phyloP scores from a whole-genome alignment of 208 protist genomes.

The Crithidia brevicula region DNA sequence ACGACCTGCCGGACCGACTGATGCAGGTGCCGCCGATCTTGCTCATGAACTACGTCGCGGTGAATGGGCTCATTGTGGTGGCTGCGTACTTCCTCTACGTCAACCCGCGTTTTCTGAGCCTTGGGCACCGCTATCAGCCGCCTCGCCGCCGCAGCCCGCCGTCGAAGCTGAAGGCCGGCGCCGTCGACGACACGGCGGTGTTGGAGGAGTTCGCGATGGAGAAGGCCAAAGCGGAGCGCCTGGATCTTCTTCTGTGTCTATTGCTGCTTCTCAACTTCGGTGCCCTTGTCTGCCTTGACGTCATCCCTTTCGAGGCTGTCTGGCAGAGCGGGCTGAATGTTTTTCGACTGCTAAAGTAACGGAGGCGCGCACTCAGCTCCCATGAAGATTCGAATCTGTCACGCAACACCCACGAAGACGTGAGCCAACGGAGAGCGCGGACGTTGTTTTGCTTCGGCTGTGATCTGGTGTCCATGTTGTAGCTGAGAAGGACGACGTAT shows the following conservation, averaged over 20 bases:
- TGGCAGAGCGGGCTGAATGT: constrained; percentile 36
- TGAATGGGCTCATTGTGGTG: constrained; percentile 37
- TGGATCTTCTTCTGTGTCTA: constrained; percentile 43
- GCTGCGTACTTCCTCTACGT: constrained; percentile 67
- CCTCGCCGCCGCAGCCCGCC: not conserved
- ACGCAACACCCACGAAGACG: no score
- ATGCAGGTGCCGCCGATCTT: constrained; percentile 26
- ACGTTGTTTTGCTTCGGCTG: not conserved
- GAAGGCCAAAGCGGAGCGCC: constrained; percentile 41
- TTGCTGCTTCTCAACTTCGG: constrained; percentile 50
- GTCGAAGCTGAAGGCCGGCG: not conserved
- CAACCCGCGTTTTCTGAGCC: constrained; percentile 36
- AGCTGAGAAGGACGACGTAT: no score
- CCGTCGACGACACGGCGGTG: constrained; percentile 22
- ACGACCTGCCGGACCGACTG: constrained; percentile 54
- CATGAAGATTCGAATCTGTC: no score
- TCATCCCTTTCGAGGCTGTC: constrained; percentile 49
- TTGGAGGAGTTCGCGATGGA: constrained; percentile 48
- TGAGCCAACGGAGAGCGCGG: no score
- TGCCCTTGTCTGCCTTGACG: constrained; percentile 36
- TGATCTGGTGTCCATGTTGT: no score
- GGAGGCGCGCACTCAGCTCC: not conserved
- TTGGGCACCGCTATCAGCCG: constrained; percentile 5
- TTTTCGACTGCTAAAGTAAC: constrained; percentile 47
- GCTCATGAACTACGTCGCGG: constrained; percentile 36